Base-by-base conservation (phyloP, 2,329 filamentous ascomycete species). In the Hypoxylon sp. region DNA sequence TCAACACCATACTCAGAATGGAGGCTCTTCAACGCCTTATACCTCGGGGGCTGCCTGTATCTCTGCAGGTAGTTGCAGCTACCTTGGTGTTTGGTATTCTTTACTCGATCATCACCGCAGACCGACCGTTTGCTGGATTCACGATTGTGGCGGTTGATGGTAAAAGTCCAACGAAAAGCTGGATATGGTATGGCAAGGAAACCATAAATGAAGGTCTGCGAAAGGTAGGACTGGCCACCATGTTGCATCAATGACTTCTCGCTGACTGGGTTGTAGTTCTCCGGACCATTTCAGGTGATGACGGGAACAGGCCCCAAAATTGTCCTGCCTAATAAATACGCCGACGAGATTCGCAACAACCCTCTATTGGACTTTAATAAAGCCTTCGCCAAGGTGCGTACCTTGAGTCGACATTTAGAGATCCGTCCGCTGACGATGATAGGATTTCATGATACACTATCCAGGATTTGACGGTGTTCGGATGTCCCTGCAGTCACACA, bases 341-440 rank as follows among this genome's bases (percentile, higher is more conserved):
- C 67, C 7, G 67, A 73, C 15, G 71, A 73, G 56, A 52, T 71
- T 12, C 68, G 69, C 32, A 72, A 68, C 56, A 59, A 69, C 19
- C 66, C 67, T 1, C 51, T 57, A 12, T 53, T 73, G 34, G 61
- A 65, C 51, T 71, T 73, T 37, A 55, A 65, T 29, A 66, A 65
- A 30, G 67, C 68, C 5, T 71, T 73, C 32, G 42, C 57, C n/a
- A 68, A 65, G 43, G 71, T 72, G 61, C 15, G 41, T 68, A 56
- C 20, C 52, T 15, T 51, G 59, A 17, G 3, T 20, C 12, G 34
- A 26, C 7, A 34, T 27, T 7, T 32, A 29, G 7, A 7, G n/a
- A 20, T 41, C 12, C 25, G 11, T 3, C 34, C 11, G 23, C 45
- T 57, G 11, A 57, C 38, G 8, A 1, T 23, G 4, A 5, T 8